Conservation (phyloP, 106 monocot genomes). For the Hemerocallis citrina region DNA sequence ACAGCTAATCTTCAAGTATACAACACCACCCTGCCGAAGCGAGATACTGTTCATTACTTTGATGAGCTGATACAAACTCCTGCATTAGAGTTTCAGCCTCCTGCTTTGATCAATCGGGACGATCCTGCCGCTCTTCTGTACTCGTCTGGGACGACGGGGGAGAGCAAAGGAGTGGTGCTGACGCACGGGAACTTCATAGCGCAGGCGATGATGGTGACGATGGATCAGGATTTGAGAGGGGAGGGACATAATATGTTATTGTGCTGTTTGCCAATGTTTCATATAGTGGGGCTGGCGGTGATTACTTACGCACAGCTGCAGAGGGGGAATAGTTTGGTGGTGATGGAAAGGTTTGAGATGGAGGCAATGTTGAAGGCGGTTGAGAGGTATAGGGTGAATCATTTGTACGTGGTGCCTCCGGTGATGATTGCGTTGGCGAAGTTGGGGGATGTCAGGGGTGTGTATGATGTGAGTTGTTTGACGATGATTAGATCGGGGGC, state of each 20-base stretch:
- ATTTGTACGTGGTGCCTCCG: constrained; percentile 56
- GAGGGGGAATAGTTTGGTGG: constrained; percentile 51
- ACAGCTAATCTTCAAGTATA: no score
- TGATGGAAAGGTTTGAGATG: constrained; percentile 64
- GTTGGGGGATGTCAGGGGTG: constrained; percentile 42
- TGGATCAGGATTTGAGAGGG: constrained; percentile 37
- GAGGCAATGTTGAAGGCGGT: constrained; percentile 34
- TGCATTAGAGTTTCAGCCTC: not conserved
- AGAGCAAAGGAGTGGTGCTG: constrained; percentile 70
- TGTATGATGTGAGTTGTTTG: constrained; percentile 62
- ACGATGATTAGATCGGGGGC: constrained; percentile 42
- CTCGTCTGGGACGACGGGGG: constrained; percentile 86
- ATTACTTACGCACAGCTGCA: constrained; percentile 47
- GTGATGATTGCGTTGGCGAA: constrained; percentile 82
- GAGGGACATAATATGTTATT: constrained; percentile 42
- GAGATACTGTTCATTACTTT: constrained; percentile 5
- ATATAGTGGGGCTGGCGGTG: constrained; percentile 53
- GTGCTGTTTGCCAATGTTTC: constrained; percentile 81
- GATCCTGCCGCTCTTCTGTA: constrained; percentile 72
- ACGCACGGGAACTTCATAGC: constrained; percentile 78
- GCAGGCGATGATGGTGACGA: constrained; percentile 33
- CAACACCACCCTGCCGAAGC: constrained; percentile 9
- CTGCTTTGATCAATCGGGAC: constrained; percentile 33
- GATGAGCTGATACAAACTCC: constrained; percentile 16
- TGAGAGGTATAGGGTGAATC: constrained; percentile 38